phyloP scores from a whole-genome alignment of 805 yeast genomes.

The Starmerella scarabaei region DNA sequence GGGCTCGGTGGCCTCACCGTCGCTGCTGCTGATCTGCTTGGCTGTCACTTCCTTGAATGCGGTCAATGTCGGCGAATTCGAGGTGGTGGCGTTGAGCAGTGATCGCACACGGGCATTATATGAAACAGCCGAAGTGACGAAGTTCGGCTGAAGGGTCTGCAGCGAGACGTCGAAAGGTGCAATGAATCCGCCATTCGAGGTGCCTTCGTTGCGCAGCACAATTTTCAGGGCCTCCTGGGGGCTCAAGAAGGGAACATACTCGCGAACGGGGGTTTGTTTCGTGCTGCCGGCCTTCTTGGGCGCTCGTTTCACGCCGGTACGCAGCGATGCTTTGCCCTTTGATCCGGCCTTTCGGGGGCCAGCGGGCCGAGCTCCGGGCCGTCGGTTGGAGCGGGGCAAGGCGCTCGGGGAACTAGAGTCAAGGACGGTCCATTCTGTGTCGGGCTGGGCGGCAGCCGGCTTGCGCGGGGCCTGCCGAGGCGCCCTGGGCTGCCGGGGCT shows the following conservation, averaged over 20 bases:
- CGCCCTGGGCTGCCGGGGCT: not conserved
- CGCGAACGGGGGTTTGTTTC: not conserved
- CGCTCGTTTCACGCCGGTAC: not conserved
- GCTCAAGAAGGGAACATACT: conserved; percentile 3
- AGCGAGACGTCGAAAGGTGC: conserved; percentile 14
- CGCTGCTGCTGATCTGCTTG: too few species aligned
- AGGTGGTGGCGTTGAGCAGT: conserved; percentile 11
- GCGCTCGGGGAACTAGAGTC: not conserved
- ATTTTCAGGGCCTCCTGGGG: conserved; percentile 17
- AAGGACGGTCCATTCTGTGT: conserved; percentile 1
- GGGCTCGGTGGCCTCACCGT: not conserved
- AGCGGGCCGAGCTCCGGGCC: too few species aligned
- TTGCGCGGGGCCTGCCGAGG: not conserved
- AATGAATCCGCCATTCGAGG: conserved; percentile 12
- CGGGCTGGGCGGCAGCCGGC: not conserved
- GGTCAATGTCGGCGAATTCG: not conserved
- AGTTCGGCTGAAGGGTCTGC: conserved; percentile 6
- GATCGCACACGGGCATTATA: conserved; percentile 20
- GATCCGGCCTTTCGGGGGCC: conserved; percentile 1
- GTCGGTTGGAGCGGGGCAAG: not conserved
- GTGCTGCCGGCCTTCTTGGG: not conserved
- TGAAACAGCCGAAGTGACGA: conserved; percentile 13
- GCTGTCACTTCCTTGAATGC: too few species aligned
- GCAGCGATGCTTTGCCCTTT: not conserved
- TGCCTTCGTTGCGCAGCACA: conserved; percentile 12